Evolutionary conservation across 257 asterid species (phyloP).

Genomic region (Avicennia marina): DNA sequence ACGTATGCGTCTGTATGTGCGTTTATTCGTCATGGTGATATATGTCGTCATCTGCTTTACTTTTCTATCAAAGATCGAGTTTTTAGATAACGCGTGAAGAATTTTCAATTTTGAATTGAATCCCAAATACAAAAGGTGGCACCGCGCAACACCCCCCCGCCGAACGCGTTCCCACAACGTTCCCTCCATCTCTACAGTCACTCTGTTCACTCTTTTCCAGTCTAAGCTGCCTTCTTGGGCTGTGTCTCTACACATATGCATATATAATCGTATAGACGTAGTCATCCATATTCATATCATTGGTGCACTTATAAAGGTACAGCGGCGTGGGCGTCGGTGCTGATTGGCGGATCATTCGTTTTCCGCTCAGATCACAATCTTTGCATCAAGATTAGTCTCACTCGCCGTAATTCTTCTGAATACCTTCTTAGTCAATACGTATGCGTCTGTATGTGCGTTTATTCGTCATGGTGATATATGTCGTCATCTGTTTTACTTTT

Average conservation of each 20-base stretch:
- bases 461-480: too few species aligned
- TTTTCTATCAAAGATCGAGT: neutral
- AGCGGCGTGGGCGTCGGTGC: neutral
- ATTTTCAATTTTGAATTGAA: neutral
- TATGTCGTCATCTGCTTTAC: too few species aligned
- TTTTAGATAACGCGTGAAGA: neutral
- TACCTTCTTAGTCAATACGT: neutral
- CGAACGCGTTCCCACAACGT: too few species aligned
- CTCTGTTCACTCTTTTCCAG: too few species aligned
- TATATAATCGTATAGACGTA: neutral
- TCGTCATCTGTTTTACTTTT: too few species aligned
- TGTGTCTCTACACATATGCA: too few species aligned
- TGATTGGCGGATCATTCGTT: conserved; percentile 5
- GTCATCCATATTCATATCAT: neutral
- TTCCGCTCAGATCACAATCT: conserved; percentile 2
- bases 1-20: neutral
- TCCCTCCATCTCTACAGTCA: too few species aligned
- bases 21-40: too few species aligned
- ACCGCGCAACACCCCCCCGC: too few species aligned
- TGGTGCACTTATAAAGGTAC: neutral
- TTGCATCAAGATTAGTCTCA: conserved; percentile 1
- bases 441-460: neutral
- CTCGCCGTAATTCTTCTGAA: conserved; percentile 9
- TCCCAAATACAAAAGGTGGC: too few species aligned
- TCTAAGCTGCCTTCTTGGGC: too few species aligned